Base-by-base conservation (phyloP, 805 yeast species). In the Candida quercuum region DNA sequence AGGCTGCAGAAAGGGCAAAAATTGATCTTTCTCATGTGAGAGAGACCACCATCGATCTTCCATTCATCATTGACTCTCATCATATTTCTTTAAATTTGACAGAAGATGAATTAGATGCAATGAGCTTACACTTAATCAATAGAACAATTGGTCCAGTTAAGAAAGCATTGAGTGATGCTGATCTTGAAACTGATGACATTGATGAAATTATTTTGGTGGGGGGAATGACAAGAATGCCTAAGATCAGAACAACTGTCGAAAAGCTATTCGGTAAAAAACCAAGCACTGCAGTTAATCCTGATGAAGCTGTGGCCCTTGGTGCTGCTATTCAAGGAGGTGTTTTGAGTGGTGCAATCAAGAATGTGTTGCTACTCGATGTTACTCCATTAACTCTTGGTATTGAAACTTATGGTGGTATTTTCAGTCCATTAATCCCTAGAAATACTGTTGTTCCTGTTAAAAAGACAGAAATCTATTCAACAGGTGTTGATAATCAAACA, bases 211-310 rank as follows among this genome's bases (percentile, higher is more conserved):
- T 85, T 31, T 57, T 85, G 30, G 94, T 85, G 28, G 95, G 95
- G 41, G 95, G 95, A 46, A 85, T 85, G 94, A 84, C 95, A 4
- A 68, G 94, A 60, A 85, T 85, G 95, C 94, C 94, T 38, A 79
- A 77, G 60, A 76, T 85, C 42, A 66, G 87, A 43, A 69, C 69
- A 27, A 67, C 78, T 7, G 91, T 85, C 16, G 72, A 68, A 44
- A 64, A 66, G 9, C 46, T 80, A 13, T 83, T 85, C 55, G 69
- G 72, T 24, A 79, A 73, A 54, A 67, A 71, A 43, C 89, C 91
- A 28, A 81, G 79, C 37, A 77, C 82, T 30, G 72, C 76, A 15
- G 86, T 85, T 11, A 85, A 85, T 56, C 94, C 95, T n/a, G 95
- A 85, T 59, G 95, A 85, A 61, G 89, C 93, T n/a, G 94, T 85